These are phyloP conservation scores for Sporothrix euskadiensis DNA, from an alignment of 2,329 filamentous ascomycete species.

Conservation along the genomic window DNA sequence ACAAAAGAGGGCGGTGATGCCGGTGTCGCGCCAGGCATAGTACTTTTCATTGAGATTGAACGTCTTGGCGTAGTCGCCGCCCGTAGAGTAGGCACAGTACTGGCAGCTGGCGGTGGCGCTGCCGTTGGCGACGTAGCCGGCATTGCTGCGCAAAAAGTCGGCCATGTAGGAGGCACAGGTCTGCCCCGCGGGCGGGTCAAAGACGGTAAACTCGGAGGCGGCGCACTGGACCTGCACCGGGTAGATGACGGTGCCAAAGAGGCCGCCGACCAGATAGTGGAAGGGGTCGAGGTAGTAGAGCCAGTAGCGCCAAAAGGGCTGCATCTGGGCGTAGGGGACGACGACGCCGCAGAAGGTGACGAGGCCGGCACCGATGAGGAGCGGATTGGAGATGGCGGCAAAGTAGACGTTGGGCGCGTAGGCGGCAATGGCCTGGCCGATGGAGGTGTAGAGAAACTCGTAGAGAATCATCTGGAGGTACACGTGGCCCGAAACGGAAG, in stretches of 20 bases:
- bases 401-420: slow-evolving; percentile 63
- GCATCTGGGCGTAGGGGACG: slow-evolving; percentile 64
- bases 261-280: slow-evolving; percentile 60
- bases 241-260: slow-evolving; percentile 56
- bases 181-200: slow-evolving; percentile 51
- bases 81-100: slow-evolving; percentile 62
- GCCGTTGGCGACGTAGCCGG: slow-evolving; percentile 52
- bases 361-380: slow-evolving; percentile 55
- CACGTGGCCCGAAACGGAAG: slow-evolving; percentile 46
- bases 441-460: slow-evolving; percentile 60
- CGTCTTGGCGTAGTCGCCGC: slow-evolving; percentile 60
- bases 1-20: slow-evolving; percentile 58
- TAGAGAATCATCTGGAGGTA: slow-evolving; percentile 51
- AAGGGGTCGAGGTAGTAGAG: slow-evolving; percentile 64
- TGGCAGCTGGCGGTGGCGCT: slow-evolving; percentile 59
- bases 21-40: slow-evolving; percentile 66
- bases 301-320: slow-evolving; percentile 68
- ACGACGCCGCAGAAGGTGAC: slow-evolving; percentile 74
- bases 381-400: slow-evolving; percentile 58
- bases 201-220: slow-evolving; percentile 51
- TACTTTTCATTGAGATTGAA: slow-evolving; percentile 62
- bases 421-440: slow-evolving; percentile 64
- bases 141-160: slow-evolving; percentile 52
- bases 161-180: slow-evolving; percentile 61
- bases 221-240: slow-evolving; percentile 50